Evolutionary conservation across 179 eudicot species (phyloP).

Genomic region (Beta macrorhiza): DNA sequence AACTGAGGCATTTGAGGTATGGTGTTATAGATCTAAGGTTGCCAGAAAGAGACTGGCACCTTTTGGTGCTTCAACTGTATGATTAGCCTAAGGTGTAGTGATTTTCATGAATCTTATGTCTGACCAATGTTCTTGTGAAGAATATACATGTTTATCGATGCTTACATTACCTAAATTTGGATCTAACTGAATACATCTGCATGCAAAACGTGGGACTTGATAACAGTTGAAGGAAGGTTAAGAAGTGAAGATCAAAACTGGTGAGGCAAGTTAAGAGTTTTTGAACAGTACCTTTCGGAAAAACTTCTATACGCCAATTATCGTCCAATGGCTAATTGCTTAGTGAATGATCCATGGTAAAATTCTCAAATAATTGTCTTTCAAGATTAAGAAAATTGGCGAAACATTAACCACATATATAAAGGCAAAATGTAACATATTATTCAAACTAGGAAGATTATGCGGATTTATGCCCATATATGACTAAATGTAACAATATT

Average conservation of each 20-base stretch:
- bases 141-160: background rate
- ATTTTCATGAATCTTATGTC: background rate
- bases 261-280: background rate
- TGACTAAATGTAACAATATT: too few species aligned
- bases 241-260: background rate
- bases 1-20: constrained; percentile 91
- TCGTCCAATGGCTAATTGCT: too few species aligned
- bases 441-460: too few species aligned
- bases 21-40: constrained; percentile 94
- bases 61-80: constrained; percentile 38
- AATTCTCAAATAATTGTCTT: too few species aligned
- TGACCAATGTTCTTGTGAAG: background rate
- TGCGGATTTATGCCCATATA: too few species aligned
- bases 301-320: too few species aligned
- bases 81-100: constrained; percentile 7
- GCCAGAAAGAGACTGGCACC: constrained; percentile 70
- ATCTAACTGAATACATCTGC: background rate
- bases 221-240: background rate
- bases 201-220: background rate
- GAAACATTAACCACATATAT: too few species aligned
- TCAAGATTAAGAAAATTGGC: too few species aligned
- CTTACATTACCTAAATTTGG: background rate
- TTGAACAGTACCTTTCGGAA: too few species aligned
- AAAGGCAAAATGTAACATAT: too few species aligned
- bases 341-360: too few species aligned